Evolutionary conservation across 2,329 filamentous ascomycete genomes (phyloP).

Genomic region (Nemania diffusa): DNA sequence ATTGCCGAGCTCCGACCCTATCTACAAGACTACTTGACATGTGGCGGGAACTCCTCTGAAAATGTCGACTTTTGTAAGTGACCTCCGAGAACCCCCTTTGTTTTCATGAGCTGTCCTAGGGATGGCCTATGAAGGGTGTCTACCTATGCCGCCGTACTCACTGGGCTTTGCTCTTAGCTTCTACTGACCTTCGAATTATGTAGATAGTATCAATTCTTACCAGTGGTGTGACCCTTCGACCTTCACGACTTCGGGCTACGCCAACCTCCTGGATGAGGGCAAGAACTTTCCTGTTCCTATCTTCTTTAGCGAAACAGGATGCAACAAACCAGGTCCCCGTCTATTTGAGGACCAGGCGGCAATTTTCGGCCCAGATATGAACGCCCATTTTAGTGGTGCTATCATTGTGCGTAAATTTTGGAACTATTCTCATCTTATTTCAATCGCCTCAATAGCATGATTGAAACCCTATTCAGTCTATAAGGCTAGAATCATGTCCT

Average conservation of each 20-base stretch:
- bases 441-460: background rate
- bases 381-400: conserved; percentile 74
- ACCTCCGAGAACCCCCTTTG: background rate
- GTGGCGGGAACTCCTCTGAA: conserved; percentile 74
- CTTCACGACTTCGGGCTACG: conserved; percentile 75
- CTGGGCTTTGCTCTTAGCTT: background rate
- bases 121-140: background rate
- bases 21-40: conserved; percentile 79
- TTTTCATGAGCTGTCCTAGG: background rate
- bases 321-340: conserved; percentile 72
- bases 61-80: conserved; percentile 76
- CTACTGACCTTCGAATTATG: conserved; percentile 4
- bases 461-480: background rate
- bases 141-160: background rate
- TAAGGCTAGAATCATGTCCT: background rate
- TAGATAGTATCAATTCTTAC: conserved; percentile 81
- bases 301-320: conserved; percentile 90
- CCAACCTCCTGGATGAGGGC: conserved; percentile 72
- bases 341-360: conserved; percentile 77
- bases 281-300: conserved; percentile 82
- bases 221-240: conserved; percentile 75
- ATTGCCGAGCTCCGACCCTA: conserved; percentile 74
- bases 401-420: conserved; percentile 63
- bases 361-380: conserved; percentile 81
- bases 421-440: background rate